phyloP scores from a whole-genome alignment of 768 basidiomycete species.

The Naganishia vishniacii region DNA sequence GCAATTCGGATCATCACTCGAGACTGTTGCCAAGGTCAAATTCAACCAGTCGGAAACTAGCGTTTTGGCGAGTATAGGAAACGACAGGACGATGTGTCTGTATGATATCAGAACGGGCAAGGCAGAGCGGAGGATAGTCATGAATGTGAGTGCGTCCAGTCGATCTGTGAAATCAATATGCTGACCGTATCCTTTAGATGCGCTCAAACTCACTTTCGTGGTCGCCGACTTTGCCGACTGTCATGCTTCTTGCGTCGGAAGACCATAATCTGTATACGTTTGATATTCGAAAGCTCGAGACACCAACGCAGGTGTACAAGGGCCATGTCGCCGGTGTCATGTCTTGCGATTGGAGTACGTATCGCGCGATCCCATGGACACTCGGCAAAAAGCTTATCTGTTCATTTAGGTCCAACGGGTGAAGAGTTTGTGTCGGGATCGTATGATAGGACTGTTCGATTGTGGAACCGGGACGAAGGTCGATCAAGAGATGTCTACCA shows the following conservation, averaged over 20 bases:
- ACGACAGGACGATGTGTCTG: conserved; percentile 88
- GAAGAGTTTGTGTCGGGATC: conserved; percentile 91
- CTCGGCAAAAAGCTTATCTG: neutral
- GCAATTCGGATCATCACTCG: conserved; percentile 76
- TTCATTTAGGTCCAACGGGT: conserved; percentile 64
- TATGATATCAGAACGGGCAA: conserved; percentile 97
- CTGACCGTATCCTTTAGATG: conserved; percentile 56
- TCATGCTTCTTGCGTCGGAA: conserved; percentile 89
- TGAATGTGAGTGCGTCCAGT: conserved; percentile 62
- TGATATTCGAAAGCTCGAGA: conserved; percentile 76
- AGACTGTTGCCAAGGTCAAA: conserved; percentile 78
- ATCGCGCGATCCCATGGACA: neutral
- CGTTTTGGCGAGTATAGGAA: conserved; percentile 88
- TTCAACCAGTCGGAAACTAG: conserved; percentile 94
- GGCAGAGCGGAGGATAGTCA: conserved; percentile 81
- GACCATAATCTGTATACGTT: conserved; percentile 98
- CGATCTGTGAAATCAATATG: neutral
- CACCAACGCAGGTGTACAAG: conserved; percentile 90
- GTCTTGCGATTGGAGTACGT: conserved; percentile 83
- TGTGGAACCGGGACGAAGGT: conserved; percentile 85
- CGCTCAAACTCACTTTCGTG: conserved; percentile 82
- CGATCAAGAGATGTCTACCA: conserved; percentile 85
- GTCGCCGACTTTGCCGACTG: conserved; percentile 93
- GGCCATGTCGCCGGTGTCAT: conserved; percentile 94
- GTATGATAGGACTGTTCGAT: conserved; percentile 87